phyloP scores from a whole-genome alignment of 1,284 basidiomycete genomes.

The Lentinus polychrous region DNA sequence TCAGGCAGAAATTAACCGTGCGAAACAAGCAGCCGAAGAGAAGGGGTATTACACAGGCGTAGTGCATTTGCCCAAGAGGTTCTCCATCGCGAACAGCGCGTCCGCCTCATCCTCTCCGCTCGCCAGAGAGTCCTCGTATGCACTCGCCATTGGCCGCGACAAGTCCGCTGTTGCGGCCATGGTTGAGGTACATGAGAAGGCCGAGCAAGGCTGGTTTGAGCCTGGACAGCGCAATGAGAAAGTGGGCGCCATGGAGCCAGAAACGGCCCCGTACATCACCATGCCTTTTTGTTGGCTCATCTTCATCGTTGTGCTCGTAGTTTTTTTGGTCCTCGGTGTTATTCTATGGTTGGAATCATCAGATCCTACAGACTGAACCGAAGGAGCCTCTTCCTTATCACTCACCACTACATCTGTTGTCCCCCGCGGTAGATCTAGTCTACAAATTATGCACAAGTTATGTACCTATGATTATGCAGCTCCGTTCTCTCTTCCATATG shows the following conservation, averaged over 20 bases:
- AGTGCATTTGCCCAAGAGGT: slow-evolving; percentile 10
- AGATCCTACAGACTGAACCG: neutral
- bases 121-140: slow-evolving; percentile 8
- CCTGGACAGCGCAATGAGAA: neutral
- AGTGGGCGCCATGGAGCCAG: neutral
- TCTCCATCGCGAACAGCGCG: slow-evolving; percentile 14
- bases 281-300: neutral
- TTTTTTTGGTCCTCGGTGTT: neutral
- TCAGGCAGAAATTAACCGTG: slow-evolving; percentile 17
- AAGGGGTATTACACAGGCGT: slow-evolving; percentile 19
- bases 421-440: no score
- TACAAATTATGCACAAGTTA: neutral
- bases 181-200: slow-evolving; percentile 10
- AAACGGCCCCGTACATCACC: neutral
- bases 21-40: slow-evolving; percentile 18
- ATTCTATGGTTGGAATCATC: neutral
- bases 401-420: no score
- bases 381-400: no score
- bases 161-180: slow-evolving; percentile 12
- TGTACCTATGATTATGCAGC: no score
- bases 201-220: slow-evolving; percentile 1
- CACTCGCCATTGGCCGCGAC: slow-evolving; percentile 13
- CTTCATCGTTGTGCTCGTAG: neutral
- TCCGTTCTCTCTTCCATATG: neutral
- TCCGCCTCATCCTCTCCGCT: neutral